These are phyloP conservation scores for Tieghemostelium lacteum DNA, from an alignment of 78 protist species.

Conservation along the genomic window DNA sequence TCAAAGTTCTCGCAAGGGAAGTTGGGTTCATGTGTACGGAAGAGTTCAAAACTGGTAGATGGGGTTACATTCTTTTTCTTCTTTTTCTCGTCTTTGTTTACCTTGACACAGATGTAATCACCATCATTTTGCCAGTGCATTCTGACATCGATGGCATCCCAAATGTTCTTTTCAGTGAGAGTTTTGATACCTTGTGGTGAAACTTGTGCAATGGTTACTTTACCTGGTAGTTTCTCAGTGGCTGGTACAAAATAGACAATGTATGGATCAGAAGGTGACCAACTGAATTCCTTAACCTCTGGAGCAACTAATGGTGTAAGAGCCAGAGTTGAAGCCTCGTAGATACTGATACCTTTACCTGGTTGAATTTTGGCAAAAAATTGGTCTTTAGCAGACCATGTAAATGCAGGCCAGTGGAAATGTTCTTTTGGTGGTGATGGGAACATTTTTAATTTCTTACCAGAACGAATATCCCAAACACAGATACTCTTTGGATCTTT, in stretches of 20 bases:
- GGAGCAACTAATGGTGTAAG: constrained; percentile 72
- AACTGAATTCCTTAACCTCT: constrained; percentile 75
- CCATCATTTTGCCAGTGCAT: constrained; percentile 94
- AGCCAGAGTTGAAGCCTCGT: constrained; percentile 68
- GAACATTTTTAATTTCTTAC: constrained; percentile 36
- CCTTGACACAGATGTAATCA: constrained; percentile 86
- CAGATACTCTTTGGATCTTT: constrained; percentile 65
- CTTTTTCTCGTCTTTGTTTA: constrained; percentile 77
- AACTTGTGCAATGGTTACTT: constrained; percentile 78
- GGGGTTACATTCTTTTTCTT: constrained; percentile 51
- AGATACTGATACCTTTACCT: constrained; percentile 77
- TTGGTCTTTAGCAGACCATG: constrained; percentile 90
- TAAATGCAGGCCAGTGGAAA: constrained; percentile 88
- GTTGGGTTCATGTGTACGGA: constrained; percentile 89
- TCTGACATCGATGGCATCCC: constrained; percentile 77
- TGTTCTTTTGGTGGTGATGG: constrained; percentile 62
- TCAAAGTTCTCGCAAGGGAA: constrained; percentile 86
- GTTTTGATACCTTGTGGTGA: constrained; percentile 73
- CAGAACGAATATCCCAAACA: constrained; percentile 88
- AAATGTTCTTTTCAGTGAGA: constrained; percentile 83
- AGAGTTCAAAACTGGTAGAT: constrained; percentile 84
- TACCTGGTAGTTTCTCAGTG: constrained; percentile 74
- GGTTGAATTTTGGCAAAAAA: constrained; percentile 77
- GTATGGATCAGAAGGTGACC: constrained; percentile 91
- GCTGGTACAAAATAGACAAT: constrained; percentile 89